These are phyloP conservation scores for Chlamydomonas incerta DNA, from an alignment of 139 green algal species.

Conservation along the genomic window DNA sequence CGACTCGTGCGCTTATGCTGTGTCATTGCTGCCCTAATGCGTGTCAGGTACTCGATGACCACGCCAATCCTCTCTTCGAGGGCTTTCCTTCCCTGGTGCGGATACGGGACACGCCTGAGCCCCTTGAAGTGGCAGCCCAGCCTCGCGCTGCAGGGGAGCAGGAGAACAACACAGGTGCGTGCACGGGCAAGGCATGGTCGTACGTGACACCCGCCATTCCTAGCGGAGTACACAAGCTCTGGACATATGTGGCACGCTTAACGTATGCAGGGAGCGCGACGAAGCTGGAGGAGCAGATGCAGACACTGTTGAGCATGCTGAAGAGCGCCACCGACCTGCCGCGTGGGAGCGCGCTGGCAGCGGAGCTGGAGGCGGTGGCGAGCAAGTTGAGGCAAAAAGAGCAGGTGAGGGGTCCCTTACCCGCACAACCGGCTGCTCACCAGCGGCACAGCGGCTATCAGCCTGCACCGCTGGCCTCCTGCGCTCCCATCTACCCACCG, in stretches of 20 bases:
- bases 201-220: no score
- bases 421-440: no score
- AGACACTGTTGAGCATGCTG: background rate
- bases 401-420: conserved; percentile 15
- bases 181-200: background rate
- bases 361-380: conserved; percentile 13
- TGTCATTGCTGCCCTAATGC: no score
- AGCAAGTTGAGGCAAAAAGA: conserved; percentile 23
- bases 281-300: conserved; percentile 17
- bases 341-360: background rate
- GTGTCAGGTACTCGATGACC: background rate
- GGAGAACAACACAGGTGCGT: background rate
- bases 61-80: conserved; percentile 19
- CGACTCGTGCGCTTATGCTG: no score
- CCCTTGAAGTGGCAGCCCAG: background rate
- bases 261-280: background rate
- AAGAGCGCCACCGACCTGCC: background rate
- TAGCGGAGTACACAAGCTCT: no score
- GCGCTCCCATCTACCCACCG: no score
- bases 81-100: background rate
- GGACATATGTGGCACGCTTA: no score
- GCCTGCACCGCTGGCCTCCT: no score
- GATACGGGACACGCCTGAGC: background rate
- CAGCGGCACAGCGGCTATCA: no score
- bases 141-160: background rate